Conservation (phyloP, 1,284 basidiomycete genomes). For the Schizophyllum amplum region DNA sequence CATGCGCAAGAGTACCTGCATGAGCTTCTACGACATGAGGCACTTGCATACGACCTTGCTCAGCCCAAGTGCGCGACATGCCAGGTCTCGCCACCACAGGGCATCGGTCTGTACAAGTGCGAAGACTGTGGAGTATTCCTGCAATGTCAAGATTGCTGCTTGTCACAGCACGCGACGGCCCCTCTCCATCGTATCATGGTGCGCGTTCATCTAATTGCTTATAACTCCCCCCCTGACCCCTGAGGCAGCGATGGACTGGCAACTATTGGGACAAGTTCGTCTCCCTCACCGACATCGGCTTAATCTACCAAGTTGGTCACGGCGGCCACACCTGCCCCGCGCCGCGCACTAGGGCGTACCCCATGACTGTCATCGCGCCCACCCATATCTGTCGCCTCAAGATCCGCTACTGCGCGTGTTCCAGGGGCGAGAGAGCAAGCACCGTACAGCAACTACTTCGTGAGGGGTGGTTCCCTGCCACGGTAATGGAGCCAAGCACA, state of each 20-base stretch:
- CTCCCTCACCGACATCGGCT: slow-evolving; percentile 9
- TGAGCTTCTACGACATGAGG: slow-evolving; percentile 3
- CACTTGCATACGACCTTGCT: neutral
- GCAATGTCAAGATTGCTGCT: slow-evolving; percentile 12
- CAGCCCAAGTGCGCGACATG: slow-evolving; percentile 2
- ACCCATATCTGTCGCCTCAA: slow-evolving; percentile 23
- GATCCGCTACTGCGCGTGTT: slow-evolving; percentile 25
- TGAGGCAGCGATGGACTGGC: neutral
- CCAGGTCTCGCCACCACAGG: neutral
- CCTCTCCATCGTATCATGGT: slow-evolving; percentile 16
- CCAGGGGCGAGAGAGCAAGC: neutral
- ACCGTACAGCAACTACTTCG: slow-evolving; percentile 18
- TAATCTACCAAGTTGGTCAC: slow-evolving; percentile 19
- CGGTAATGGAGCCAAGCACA: neutral
- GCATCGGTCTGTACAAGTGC: slow-evolving; percentile 1
- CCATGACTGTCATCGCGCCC: slow-evolving; percentile 23
- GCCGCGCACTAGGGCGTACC: slow-evolving; percentile 1
- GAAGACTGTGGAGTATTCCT: slow-evolving; percentile 3
- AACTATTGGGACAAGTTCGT: neutral
- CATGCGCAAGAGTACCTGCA: neutral
- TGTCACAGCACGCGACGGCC: slow-evolving; percentile 4
- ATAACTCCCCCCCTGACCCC: no score
- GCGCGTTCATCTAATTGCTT: neutral
- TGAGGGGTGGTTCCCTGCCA: slow-evolving; percentile 18
- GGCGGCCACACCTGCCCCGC: slow-evolving; percentile 5